Conservation (phyloP, 306 rosid genomes). For the Pyrus pyrifolia region DNA sequence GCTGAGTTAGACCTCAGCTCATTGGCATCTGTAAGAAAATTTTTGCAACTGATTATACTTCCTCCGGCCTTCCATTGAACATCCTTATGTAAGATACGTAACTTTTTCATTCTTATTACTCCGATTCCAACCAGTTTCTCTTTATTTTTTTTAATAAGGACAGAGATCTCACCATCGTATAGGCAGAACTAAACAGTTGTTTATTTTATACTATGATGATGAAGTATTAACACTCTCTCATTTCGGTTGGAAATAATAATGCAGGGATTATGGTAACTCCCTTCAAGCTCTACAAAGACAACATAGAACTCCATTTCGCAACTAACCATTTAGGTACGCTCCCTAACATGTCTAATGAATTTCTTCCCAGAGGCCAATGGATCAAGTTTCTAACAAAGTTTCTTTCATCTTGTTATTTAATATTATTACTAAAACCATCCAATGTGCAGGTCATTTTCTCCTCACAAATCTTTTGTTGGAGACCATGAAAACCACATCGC, state of each 20-base stretch:
- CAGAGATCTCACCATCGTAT: too few relatives aligned
- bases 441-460: constrained; percentile 69
- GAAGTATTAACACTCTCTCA: background rate
- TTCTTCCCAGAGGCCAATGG: background rate
- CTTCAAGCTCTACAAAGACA: constrained; percentile 59
- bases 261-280: constrained; percentile 79
- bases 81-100: constrained; percentile 44
- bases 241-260: constrained; percentile 58
- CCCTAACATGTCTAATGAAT: background rate
- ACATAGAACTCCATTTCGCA: constrained; percentile 75
- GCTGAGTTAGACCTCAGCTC: constrained; percentile 66
- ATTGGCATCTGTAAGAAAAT: constrained; percentile 60
- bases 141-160: too few relatives aligned
- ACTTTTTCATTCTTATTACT: background rate
- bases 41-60: constrained; percentile 47
- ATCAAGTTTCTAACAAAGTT: background rate
- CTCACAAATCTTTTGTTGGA: constrained; percentile 72
- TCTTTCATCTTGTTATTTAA: background rate
- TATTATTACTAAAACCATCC: background rate
- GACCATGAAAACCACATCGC: constrained; percentile 63
- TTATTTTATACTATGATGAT: too few relatives aligned
- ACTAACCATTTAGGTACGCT: constrained; percentile 68
- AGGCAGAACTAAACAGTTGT: too few relatives aligned
- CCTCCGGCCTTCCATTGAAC: constrained; percentile 46
- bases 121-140: too few relatives aligned